Base-by-base conservation (phyloP, 768 basidiomycete species). In the Lepiota brunneoincarnata region DNA sequence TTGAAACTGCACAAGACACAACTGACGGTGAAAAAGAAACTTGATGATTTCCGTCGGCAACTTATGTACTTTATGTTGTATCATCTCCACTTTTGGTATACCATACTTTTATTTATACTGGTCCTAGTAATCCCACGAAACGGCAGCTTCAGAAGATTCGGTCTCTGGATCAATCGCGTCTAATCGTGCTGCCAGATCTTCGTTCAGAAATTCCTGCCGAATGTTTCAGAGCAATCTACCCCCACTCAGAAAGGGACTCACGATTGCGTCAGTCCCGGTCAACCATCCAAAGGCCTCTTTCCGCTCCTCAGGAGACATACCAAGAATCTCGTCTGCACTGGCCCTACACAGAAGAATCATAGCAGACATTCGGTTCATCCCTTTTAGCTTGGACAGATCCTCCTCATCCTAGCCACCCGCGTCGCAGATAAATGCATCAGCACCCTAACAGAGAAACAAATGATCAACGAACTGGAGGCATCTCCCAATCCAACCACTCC, bases 321-420 rank as follows among this genome's bases (percentile, higher is more conserved):
- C 73, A 21, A 91, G 61, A 60, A 89, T 81, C 3, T 80, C 74
- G 14, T 83, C 76, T 5, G 87, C 61, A 3, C 74, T 69, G 6
- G 74, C 72, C 54, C 82, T 77, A 49, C 75, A 81, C 2, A 90
- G 68, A 53, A 91, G 76, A 3, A 85, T 67, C n/a, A 79, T 75
- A 5, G 89, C 83, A 1, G 83, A 82, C 63, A 89, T 88, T 5
- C 72, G 68, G 54, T 91, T 91, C 81, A 91, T 83, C 14, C 86
- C 84, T 4, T 74, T 69, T 7, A 81, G 71, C 1, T 66, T 63
- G 0, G 81, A 77, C 44, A 92, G 69, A 58, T 81, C 75, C 23
- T 72, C 70, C 58, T 91, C 89, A 34, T 83, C 81, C 87, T 89
- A 63, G 20, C 34, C 48, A 50, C 7, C 45, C 54, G 54, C 6